phyloP scores from a whole-genome alignment of 306 rosid species.

The Pueraria montana region DNA sequence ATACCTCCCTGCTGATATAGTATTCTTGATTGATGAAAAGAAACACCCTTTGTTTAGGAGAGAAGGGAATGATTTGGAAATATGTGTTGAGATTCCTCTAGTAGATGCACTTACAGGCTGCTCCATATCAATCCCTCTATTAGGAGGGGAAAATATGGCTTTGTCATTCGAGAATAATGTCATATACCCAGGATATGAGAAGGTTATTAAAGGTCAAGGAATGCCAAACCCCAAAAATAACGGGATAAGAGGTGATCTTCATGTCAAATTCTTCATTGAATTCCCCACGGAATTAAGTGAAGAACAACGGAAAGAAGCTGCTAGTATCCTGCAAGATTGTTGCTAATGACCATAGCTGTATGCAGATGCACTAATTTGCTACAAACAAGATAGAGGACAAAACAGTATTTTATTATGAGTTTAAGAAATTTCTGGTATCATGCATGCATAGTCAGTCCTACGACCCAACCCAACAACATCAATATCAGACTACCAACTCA shows the following conservation, averaged over 20 bases:
- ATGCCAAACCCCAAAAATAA: constrained; percentile 71
- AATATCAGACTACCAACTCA: constrained; percentile 9
- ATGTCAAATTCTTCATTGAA: constrained; percentile 66
- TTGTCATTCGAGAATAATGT: constrained; percentile 69
- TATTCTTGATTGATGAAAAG: constrained; percentile 75
- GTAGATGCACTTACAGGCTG: constrained; percentile 84
- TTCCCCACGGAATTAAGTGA: constrained; percentile 70
- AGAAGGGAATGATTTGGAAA: constrained; percentile 77
- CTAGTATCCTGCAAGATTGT: constrained; percentile 66
- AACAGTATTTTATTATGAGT: neutral
- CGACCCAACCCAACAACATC: neutral
- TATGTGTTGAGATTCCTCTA: constrained; percentile 74
- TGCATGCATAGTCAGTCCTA: constrained; percentile 29
- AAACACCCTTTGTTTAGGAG: constrained; percentile 71
- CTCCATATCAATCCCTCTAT: constrained; percentile 73
- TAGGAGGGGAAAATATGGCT: constrained; percentile 78
- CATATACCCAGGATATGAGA: constrained; percentile 75
- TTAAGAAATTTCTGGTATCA: constrained; percentile 5
- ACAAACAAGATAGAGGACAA: constrained; percentile 29
- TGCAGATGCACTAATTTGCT: constrained; percentile 33
- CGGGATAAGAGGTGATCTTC: constrained; percentile 76
- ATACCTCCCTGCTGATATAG: constrained; percentile 84
- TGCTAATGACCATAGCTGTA: constrained; percentile 47
- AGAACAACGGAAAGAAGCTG: constrained; percentile 70
- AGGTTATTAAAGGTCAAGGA: constrained; percentile 81